Evolutionary conservation across 2,329 filamentous ascomycete species (phyloP), one percentile per base, ranked within the genome.

Genomic region (Fusarium sp.): DNA sequence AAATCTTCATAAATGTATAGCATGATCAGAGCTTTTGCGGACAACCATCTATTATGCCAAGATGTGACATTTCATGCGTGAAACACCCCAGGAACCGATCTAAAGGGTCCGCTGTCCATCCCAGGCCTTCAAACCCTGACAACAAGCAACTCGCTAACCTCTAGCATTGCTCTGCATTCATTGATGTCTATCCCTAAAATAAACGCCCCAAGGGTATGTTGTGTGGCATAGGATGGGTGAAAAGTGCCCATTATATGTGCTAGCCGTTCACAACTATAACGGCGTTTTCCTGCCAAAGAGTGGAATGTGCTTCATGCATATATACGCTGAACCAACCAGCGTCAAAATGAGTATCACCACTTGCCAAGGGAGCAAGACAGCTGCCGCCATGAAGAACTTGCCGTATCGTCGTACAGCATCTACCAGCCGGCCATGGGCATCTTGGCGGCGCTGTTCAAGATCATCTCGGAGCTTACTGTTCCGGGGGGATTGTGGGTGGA

Each of bases 301-400:
- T 66, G 72, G 64, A 70, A 75, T 73, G 63, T 77, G 68, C 73
- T 70, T 79, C 77, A 82, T 82, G 79, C 81, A 82, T 78, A 84
- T 74, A 77, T 86, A 87, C 78, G 84, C 79, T 67, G 81, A 77
- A 51, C 81, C 84, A 62, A 78, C 78, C 39, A 76, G 78, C 55
- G 82, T 69, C 54, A 82, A 75, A 66, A 83, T 80, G 62, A 85
- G 60, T 31, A 79, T 77, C 57, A 85, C 80, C 64, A 87, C 78
- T 73, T 81, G 81, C 56, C 79, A 79, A 63, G 87, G 87, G 48
- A 89, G 83, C 72, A 89, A 81, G 69, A 88, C 85, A 57, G 84
- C 75, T 22, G 84, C 84, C 18, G 84, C 86, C 61, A 86, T 75
- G 35, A 85, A 66, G 52, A 81, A 79, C 72, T 84, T 80, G 72